Base-by-base conservation (phyloP, 306 rosid species). In the Vicia sativa region DNA sequence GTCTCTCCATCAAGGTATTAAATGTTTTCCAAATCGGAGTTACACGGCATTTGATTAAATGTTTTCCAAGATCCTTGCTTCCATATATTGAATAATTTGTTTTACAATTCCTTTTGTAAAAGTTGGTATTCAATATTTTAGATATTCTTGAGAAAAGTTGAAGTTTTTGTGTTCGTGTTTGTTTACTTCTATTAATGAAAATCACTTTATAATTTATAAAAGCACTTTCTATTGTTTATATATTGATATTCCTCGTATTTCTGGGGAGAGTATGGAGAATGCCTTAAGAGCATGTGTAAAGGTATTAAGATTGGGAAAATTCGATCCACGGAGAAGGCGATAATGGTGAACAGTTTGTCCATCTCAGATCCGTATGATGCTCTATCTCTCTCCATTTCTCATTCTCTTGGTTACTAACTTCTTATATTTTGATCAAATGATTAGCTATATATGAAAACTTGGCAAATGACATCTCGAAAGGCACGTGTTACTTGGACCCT, bases 181-280 rank as follows among this genome's bases (percentile, higher is more conserved):
- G 38, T 7, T 34, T 34, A 34, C 38, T 7, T 34, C 38, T 34
- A 34, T 34, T n/a, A 34, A 1, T 34, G 9, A 34, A 34, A 34
- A 34, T 34, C 38, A 12, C 21, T 34, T 57, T 38, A 23, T 70
- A 59, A 65, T 75, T 19, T 38, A 43, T 31, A 29, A 25, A 35
- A 13, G 29, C 48, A 31, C 23, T 62, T 66, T 55, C 38, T 60
- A 28, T 76, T 49, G 35, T 76, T 49, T 10, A 48, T 46, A 31
- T 43, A 43, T 28, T 49, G 26, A 60, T 55, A 38, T 79, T 66
- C 65, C 42, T 48, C 50, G 48, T 7, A 70, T 80, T 69, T 68
- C 85, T 71, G 99, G 99, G 29, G 99, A 95, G 87, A 95, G 99
- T 73, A 95, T 95, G 99, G 99, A 95, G 82, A 95, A 95, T 75